Evolutionary conservation across 2,329 filamentous ascomycete genomes (phyloP), one percentile per base, ranked within the genome.

Genomic region (Penicillium sp.): DNA sequence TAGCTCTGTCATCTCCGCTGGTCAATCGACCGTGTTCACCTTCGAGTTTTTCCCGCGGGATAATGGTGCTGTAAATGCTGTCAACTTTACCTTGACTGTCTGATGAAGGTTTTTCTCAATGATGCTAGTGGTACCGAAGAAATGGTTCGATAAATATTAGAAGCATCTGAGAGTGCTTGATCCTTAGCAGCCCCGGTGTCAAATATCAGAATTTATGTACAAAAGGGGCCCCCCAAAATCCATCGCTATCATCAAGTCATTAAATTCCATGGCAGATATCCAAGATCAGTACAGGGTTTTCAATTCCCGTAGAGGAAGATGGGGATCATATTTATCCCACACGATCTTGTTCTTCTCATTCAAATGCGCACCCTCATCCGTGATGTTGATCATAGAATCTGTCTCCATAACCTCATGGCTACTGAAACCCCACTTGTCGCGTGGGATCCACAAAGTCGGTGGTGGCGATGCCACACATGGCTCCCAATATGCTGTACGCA

Each of bases 401-500:
- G 89, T 91, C 62, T 92, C 87, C n/a, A 81, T 79, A 35, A 94
- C 80, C 74, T 96, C 91, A 69, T 93, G 87, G 62, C 81, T 82
- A 54, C 87, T 91, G 38, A 96, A 84, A 4, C 91, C 89, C 48
- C 86, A 86, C 1, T 81, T 76, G 69, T 96, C 92, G 56, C 84
- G 80, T 0, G 92, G 91, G 27, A 96, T 89, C 92, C 92, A 96
- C 4, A 96, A 77, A 37, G 89, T 78, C 0, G 89, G 89, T 4
- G 83, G 77, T 51, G 80, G 65, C 58, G 84, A 81, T 13, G 76
- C 83, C 64, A 93, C 82, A 0, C 88, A 85, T 0, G 91, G 90
- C 62, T 92, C 86, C 70, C 84, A 84, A 73, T 91, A 93, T 0
- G 89, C 91, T 37, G 89, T 82, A 5, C 80, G 78, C 62, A 87